Base-by-base conservation (phyloP, 1,284 basidiomycete species). In the Chiua sp. region DNA sequence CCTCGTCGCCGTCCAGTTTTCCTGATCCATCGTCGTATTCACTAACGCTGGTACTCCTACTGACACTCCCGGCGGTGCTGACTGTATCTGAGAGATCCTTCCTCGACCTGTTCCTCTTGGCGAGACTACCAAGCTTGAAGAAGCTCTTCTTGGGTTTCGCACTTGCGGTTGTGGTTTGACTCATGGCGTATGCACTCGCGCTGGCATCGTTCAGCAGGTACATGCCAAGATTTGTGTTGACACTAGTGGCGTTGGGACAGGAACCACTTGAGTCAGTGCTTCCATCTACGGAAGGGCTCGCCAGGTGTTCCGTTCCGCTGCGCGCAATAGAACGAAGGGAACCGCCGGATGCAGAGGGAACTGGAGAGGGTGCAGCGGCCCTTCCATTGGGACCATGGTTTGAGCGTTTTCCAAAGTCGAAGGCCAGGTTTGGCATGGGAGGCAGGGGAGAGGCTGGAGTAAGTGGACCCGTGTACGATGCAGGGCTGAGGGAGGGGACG, bases 1-100 rank as follows among this genome's bases (percentile, higher is more conserved):
- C 82, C 22, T 85, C 83, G 64, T 91, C 88, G 18, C 82, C 84
- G 2, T 74, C 72, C 28, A 68, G 69, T n/a, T 77, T 75, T n/a
- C 70, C 55, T 30, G 56, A 26, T 2, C 32, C 7, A 44, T 22
- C 42, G 13, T 61, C 64, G 6, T 55, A 56, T 51, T 64, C 69
- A 12, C 59, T 58, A 22, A 56, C 48, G 50, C 68, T 73, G 12
- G 54, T 23, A 12, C 46, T 57, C 52, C 58, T 59, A n/a, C 54
- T 55, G 44, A 48, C 51, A 28, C 59, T 62, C 6, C 28, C 57
- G 10, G 65, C 59, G 8, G 59, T 37, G 26, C 69, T 66, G 49
- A 50, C 56, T 0, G 57, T 30, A 7, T 74, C 70, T 15, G 73
- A 67, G 47, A 73, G 77, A 55, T 64, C 73, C 52, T 66, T 68